Base-by-base conservation (phyloP, 1,139 yeast species). In the Protomyces arabidopsidicola region DNA sequence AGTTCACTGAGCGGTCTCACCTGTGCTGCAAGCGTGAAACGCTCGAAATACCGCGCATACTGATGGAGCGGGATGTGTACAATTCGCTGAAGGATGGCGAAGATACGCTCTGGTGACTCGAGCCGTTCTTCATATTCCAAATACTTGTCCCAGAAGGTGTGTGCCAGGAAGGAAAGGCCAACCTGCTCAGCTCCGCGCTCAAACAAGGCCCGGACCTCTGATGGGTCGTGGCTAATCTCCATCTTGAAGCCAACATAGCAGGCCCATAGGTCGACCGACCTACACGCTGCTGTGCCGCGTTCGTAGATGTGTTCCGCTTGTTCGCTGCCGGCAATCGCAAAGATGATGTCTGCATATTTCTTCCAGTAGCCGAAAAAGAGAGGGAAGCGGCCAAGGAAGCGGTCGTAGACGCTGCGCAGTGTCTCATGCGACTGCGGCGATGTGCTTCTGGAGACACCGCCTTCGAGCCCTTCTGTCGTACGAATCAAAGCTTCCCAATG, bases 61-160 rank as follows among this genome's bases (percentile, higher is more conserved):
- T 90, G 89, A 74, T 90, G 90, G 39, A 87, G 69, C 0, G 98
- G 98, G 1, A 88, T 76, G 68, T 85, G 89, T 9, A 88, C 73
- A 9, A 87, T 76, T 53, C 85, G 78, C 63, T 90, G 77, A 45
- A 90, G 75, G 12, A 90, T 69, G 53, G 73, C 71, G 63, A 75
- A 75, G 72, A 55, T 76, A 67, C 65, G 79, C 65, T 79, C 79
- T 14, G 71, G 72, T 68, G 76, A 66, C 67, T 74, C 72, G 70
- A 77, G 68, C 69, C 81, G 70, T 74, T 78, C 71, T 71, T 80
- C 76, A 78, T 85, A 85, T 8, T 82, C 78, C 50, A 91, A 71
- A 71, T 88, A 91, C 53, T 82, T 72, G 68, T 84, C 86, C 84
- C 96, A 93, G 70, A 91, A 86, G 63, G 85, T 85, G 70, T 84